phyloP scores from a whole-genome alignment of 169 alveolate species.

The Babesia sp. region DNA sequence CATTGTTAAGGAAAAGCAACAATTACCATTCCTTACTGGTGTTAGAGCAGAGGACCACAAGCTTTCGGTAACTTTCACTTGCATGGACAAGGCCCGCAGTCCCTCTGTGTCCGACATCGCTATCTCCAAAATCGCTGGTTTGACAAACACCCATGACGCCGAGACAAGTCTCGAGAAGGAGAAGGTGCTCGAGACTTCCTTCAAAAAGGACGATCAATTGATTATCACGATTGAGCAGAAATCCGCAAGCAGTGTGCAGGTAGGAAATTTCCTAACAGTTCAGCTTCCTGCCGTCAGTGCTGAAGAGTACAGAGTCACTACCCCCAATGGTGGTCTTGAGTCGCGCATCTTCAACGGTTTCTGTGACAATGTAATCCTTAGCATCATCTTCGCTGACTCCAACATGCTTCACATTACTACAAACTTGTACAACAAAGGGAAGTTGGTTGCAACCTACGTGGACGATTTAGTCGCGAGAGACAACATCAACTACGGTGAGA shows the following conservation, averaged over 20 bases:
- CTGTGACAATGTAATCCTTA: conserved; percentile 24
- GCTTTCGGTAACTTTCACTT: conserved; percentile 41
- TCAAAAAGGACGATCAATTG: conserved; percentile 28
- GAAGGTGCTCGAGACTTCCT: background rate
- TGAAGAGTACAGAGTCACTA: conserved; percentile 2
- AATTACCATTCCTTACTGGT: conserved; percentile 10
- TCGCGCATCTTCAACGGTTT: background rate
- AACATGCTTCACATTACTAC: conserved; percentile 15
- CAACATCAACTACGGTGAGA: background rate
- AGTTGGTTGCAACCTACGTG: background rate
- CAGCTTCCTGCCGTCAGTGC: conserved; percentile 19
- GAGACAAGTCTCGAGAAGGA: conserved; percentile 5
- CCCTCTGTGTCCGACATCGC: conserved; percentile 20
- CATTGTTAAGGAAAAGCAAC: background rate
- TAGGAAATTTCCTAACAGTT: conserved; percentile 47
- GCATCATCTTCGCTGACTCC: conserved; percentile 24
- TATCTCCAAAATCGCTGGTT: background rate
- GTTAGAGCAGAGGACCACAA: conserved; percentile 31
- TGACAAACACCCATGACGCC: background rate
- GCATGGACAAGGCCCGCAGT: conserved; percentile 19
- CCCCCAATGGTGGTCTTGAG: background rate
- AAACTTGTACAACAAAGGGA: conserved; percentile 5
- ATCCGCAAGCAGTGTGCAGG: conserved; percentile 9
- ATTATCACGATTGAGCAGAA: conserved; percentile 26
- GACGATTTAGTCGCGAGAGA: background rate